Evolutionary conservation across 2,329 filamentous ascomycete genomes (phyloP), one percentile per base, ranked within the genome.

Genomic region (Diaporthe sp.): DNA sequence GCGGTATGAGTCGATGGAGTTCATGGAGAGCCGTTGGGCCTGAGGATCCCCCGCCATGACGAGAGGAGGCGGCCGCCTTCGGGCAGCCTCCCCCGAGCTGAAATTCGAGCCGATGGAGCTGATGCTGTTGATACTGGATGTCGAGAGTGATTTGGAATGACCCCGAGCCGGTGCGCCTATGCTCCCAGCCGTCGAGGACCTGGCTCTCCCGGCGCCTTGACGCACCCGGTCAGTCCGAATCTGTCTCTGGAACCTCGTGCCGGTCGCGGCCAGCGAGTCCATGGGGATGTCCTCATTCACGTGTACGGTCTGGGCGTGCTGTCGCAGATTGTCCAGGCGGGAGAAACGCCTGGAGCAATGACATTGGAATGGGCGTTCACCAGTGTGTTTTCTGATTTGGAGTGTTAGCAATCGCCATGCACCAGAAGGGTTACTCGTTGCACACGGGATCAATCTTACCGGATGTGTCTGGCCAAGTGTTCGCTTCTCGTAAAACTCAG

Each of bases 281-380:
- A 92, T 92, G 4, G 97, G 97, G 44, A 99, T 99, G 73, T 98
- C 95, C 82, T 98, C 97, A 82, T 98, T 98, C 73, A 97, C 94
- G 82, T 99, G 97, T 1, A 99, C 97, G 0, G 97, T 98, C 83
- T 98, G 96, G 58, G 97, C 97, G 87, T 99, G 97, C 82, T 99
- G 97, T 74, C 97, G 92, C 69, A 99, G 86, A 81, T 99, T 99
- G 83, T 99, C 96, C 59, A 98, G 89, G 65, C 96, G 91, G 13
- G 97, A 98, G 82, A 99, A 99, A 72, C 95, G 91, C 68, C 97
- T 91, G 3, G 93, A 94, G 83, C 97, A 99, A 83, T 98, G 97
- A 78, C 97, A 99, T 83, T 97, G 94, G 80, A 98, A 99, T 0
- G 97, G 97, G 37, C 97, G 92, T 86, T 99, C 97, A 70, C 97